Evolutionary conservation across 805 yeast species (phyloP).

Genomic region (Candida orba): DNA sequence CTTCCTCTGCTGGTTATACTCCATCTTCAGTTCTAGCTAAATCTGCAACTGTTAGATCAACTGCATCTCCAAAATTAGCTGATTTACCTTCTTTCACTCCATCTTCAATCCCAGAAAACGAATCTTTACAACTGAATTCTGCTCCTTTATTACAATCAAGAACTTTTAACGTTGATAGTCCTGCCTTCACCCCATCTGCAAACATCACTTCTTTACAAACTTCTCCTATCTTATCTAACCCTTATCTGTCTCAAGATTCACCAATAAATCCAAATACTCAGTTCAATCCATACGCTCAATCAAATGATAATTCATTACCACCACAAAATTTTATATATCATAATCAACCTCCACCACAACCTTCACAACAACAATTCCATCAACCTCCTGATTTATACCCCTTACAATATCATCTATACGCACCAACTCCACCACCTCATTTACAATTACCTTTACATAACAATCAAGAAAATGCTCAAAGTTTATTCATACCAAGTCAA

Average conservation of each 20-base stretch:
- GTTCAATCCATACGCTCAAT: slow-evolving; percentile 17
- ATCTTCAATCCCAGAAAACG: slow-evolving; percentile 2
- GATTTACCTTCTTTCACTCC: slow-evolving; percentile 26
- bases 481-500: slow-evolving; percentile 65
- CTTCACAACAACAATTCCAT: slow-evolving; percentile 9
- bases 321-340: slow-evolving; percentile 15
- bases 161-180: slow-evolving; percentile 19
- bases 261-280: neutral
- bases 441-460: slow-evolving; percentile 51
- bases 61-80: slow-evolving; percentile 32
- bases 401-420: slow-evolving; percentile 78
- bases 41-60: slow-evolving; percentile 2
- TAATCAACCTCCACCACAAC: slow-evolving; percentile 7
- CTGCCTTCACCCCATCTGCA: slow-evolving; percentile 27
- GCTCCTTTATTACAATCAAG: slow-evolving; percentile 13
- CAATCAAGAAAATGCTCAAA: slow-evolving; percentile 63
- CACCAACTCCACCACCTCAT: slow-evolving; percentile 83
- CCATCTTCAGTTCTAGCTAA: slow-evolving; percentile 26
- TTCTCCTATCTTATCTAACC: slow-evolving; percentile 9
- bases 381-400: slow-evolving; percentile 32
- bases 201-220: slow-evolving; percentile 2
- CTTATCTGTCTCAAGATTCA: slow-evolving; percentile 6
- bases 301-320: slow-evolving; percentile 8
- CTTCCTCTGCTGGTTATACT: slow-evolving; percentile 49
- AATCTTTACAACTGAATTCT: neutral